Base-by-base conservation (phyloP, 768 basidiomycete species). In the Strobilomyces confusus region DNA sequence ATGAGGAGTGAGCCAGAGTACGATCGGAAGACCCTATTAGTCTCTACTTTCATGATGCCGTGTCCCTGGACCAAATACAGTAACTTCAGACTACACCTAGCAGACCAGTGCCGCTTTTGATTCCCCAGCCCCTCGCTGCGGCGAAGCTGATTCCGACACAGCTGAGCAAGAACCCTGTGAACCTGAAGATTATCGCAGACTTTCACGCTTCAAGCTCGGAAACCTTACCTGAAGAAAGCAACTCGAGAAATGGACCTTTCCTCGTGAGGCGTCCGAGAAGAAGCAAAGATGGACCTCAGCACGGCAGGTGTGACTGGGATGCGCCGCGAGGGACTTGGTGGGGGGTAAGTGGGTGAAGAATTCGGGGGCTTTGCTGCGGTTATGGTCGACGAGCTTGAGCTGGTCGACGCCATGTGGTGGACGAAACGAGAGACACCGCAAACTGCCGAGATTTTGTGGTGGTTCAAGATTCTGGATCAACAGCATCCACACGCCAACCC, bases 261-360 rank as follows among this genome's bases (percentile, higher is more conserved):
- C 65, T 93, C 90, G 51, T 86, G 74, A 3, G 86, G 81, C 0
- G 87, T 86, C 14, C 90, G 81, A 20, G 90, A 92, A 13, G 89
- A 92, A 25, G 91, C 82, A 68, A 93, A 93, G 60, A 93, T 93
- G 47, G 87, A 85, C 37, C 90, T 78, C 54, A 93, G 67, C 1
- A 89, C 84, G 11, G 87, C 86, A 11, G 90, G 90, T 0, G 90
- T 92, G 19, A 92, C 87, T 51, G 90, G 89, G 47, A 92, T 87
- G 23, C 86, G 80, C 53, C 80, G 82, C 19, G 78, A 63, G 56
- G 80, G 76, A 20, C 74, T 63, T 13, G 78, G 73, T 15, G 72
- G 77, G 40, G 67, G 78, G 20, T 68, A 74, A 58, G 63, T 54
- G 67, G 63, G 46, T 52, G 61, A 51, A 52, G 65, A 50, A 63